Conservation (phyloP, 345 rosid genomes). For the Trapa bicornis region DNA sequence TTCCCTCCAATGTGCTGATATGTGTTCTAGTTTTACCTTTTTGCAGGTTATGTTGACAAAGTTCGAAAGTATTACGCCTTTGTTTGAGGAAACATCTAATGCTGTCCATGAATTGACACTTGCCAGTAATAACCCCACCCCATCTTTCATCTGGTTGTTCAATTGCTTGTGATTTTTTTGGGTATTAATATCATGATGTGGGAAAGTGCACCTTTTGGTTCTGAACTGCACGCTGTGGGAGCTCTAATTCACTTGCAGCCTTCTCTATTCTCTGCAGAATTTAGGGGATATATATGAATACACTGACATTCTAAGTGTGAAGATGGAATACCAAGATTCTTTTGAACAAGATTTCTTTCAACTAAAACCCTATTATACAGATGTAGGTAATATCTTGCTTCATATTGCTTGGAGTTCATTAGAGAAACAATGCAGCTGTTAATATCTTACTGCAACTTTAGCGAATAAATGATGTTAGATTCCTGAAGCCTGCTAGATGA, state of each 20-base stretch:
- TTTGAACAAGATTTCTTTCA: constrained; percentile 96
- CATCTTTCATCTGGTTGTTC: not conserved
- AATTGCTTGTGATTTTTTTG: not conserved
- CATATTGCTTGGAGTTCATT: not conserved
- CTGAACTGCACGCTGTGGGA: not conserved
- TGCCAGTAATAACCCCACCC: constrained; percentile 42
- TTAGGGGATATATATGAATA: constrained; percentile 88
- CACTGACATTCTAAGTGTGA: constrained; percentile 80
- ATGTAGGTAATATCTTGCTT: constrained; percentile 43
- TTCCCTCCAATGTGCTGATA: not conserved
- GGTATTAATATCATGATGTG: not conserved
- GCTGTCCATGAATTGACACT: constrained; percentile 52
- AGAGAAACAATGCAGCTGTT: not conserved
- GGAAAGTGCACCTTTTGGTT: not conserved
- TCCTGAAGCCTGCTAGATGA: not conserved
- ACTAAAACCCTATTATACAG: constrained; percentile 86
- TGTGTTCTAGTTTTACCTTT: not conserved
- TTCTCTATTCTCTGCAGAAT: constrained; percentile 4
- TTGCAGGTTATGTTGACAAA: constrained; percentile 65
- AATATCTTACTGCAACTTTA: not conserved
- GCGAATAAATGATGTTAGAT: not conserved
- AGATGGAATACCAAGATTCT: constrained; percentile 85
- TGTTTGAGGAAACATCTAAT: constrained; percentile 64
- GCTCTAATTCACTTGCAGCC: not conserved
- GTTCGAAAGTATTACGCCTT: constrained; percentile 73